A percentile compares a stretch with the other conserved stretches of the same genome.
phyloP scores from a whole-genome alignment of 352 stramenopile species.

The Globisporangium takayamanum region DNA sequence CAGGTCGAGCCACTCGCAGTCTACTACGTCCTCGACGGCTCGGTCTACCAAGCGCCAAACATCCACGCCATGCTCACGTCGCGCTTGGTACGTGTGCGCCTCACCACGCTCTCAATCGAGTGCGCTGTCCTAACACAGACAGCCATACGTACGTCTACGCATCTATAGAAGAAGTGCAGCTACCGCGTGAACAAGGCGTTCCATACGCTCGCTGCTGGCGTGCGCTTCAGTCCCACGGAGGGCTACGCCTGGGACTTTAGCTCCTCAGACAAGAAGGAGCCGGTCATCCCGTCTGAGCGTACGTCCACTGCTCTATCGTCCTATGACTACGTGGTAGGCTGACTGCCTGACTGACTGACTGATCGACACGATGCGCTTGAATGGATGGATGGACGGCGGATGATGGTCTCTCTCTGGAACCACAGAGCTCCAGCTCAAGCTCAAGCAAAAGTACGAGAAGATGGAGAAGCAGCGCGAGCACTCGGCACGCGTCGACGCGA shows the following conservation, averaged over 20 bases:
- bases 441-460: constrained; percentile 86
- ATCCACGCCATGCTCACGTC: constrained; percentile 87
- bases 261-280: constrained; percentile 77
- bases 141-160: background rate
- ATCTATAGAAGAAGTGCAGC: constrained; percentile 76
- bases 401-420: background rate
- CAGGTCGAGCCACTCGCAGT: constrained; percentile 77
- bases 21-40: constrained; percentile 87
- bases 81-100: constrained; percentile 44
- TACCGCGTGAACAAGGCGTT: constrained; percentile 84
- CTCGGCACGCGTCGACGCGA: constrained; percentile 72
- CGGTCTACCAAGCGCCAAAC: constrained; percentile 83
- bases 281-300: constrained; percentile 82
- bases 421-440: constrained; percentile 73
- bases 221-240: constrained; percentile 82
- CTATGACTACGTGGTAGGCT: too few relatives aligned
- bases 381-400: background rate
- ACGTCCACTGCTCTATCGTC: constrained; percentile 12
- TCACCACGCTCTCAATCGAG: background rate
- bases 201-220: constrained; percentile 56
- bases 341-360: too few relatives aligned
- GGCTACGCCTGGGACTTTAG: constrained; percentile 87
- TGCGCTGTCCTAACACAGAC: background rate
- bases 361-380: background rate
- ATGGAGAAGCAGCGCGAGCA: constrained; percentile 85